Conservation (phyloP, 495 filamentous ascomycete genomes). For the Xylona heveae region DNA sequence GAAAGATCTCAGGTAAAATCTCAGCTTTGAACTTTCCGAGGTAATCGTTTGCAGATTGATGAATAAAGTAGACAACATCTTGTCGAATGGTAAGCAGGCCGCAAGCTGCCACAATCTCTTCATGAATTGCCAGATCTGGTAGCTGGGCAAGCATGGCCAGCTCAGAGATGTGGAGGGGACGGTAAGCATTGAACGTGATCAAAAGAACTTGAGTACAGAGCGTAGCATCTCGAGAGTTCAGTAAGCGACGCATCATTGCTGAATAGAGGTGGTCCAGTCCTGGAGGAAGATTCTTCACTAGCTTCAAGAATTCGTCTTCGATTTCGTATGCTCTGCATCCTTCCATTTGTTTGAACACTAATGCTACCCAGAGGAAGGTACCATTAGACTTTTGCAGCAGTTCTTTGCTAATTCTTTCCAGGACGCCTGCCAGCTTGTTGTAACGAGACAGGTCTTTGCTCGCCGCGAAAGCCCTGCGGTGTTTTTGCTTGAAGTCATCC, state of each 20-base stretch:
- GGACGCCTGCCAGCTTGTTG: slow-evolving; percentile 2
- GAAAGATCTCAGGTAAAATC: slow-evolving; percentile 10
- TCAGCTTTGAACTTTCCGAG: slow-evolving; percentile 7
- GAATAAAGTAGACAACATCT: slow-evolving; percentile 16
- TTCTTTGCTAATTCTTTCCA: slow-evolving; percentile 6
- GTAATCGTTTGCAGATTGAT: slow-evolving; percentile 24
- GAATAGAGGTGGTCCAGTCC: slow-evolving; percentile 10
- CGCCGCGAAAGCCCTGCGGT: too few relatives aligned
- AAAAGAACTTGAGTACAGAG: slow-evolving; percentile 9
- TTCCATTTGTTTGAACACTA: slow-evolving; percentile 11
- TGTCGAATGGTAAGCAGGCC: slow-evolving; percentile 15
- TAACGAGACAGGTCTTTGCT: too few relatives aligned
- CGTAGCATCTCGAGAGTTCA: background rate
- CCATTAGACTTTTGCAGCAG: slow-evolving; percentile 10
- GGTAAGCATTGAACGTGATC: slow-evolving; percentile 4
- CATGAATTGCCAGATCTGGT: slow-evolving; percentile 1
- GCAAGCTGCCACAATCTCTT: slow-evolving; percentile 10
- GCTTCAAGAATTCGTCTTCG: too few relatives aligned
- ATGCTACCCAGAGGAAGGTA: slow-evolving; percentile 17
- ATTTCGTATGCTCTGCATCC: slow-evolving; percentile 4
- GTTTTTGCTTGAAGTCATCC: slow-evolving; percentile 7
- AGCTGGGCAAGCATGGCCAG: slow-evolving; percentile 7
- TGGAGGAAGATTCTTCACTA: slow-evolving; percentile 6
- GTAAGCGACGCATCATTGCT: slow-evolving; percentile 10
- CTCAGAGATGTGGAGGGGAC: slow-evolving; percentile 9